Evolutionary conservation across 148 eudicot genomes (phyloP).

Genomic region (Dianthus caryophyllus): DNA sequence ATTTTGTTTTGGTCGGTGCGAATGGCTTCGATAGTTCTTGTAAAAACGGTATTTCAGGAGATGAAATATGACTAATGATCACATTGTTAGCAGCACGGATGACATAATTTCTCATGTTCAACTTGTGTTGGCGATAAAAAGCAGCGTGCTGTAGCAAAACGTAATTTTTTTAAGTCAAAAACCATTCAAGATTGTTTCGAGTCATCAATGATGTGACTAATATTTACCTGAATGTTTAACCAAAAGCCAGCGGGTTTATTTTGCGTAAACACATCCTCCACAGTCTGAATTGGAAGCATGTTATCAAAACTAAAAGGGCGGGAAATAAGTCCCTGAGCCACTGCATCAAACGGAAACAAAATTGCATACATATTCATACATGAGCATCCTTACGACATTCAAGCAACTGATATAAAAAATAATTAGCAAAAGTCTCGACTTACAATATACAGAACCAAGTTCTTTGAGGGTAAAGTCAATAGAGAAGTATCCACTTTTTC

Average conservation of each 20-base stretch:
- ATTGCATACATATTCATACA: not conserved
- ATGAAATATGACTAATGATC: slow-evolving; percentile 59
- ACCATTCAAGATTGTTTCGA: not conserved
- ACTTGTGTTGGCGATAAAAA: slow-evolving; percentile 62
- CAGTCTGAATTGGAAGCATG: slow-evolving; percentile 40
- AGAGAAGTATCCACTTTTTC: slow-evolving; percentile 50
- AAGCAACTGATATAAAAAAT: not conserved
- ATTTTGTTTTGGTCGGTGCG: slow-evolving; percentile 47
- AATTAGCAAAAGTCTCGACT: slow-evolving; percentile 25
- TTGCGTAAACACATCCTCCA: slow-evolving; percentile 37
- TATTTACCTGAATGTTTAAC: slow-evolving; percentile 74
- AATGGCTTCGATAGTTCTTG: slow-evolving; percentile 45
- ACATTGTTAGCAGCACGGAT: slow-evolving; percentile 41
- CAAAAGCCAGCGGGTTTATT: slow-evolving; percentile 50
- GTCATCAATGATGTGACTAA: not conserved
- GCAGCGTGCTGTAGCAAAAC: slow-evolving; percentile 57
- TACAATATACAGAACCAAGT: slow-evolving; percentile 41
- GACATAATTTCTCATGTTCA: slow-evolving; percentile 64
- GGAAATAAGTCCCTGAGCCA: slow-evolving; percentile 45
- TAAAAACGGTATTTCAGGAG: slow-evolving; percentile 80
- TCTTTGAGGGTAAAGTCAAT: slow-evolving; percentile 64
- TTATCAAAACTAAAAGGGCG: slow-evolving; percentile 43
- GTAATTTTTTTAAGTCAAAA: not conserved
- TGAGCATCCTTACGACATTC: not conserved
- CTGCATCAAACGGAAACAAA: slow-evolving; percentile 38